Base-by-base conservation (phyloP, 1,284 basidiomycete genomes). In the Sphaerobolus stellatus region DNA sequence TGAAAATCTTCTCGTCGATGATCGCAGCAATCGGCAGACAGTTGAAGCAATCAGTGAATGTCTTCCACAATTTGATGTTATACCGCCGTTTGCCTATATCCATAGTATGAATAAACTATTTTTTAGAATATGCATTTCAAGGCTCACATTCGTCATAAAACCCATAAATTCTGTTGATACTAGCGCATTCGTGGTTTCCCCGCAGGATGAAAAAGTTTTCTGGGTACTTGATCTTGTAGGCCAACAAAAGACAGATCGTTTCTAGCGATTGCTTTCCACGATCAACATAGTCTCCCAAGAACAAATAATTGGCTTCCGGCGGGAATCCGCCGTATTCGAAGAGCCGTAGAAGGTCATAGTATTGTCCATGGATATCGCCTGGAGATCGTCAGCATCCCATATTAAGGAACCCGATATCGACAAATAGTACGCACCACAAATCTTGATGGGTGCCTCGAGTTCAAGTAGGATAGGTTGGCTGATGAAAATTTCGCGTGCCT, bases 21-120 rank as follows among this genome's bases (percentile, higher is more conserved):
- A 96, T 95, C 61, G 93, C 93, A 48, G 94, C 94, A 70, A 96
- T 95, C 41, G 93, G 93, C 60, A 96, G 78, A 69, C 93, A 95
- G 76, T 95, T 95, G 81, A 95, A 95, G 76, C 93, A 95, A 73
- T 96, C 93, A 51, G 93, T 96, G 71, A 96, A 96, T 41, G 94
- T 96, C 81, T 96, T 96, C 93, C 94, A 96, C 65, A 96, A 81
- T 74, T 96, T 96, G 81, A 96, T 96, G 78, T 96, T 96, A 81
- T 95, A 95, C 68, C 93, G 86, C 68, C 94, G 91, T 79, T 96
- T 96, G 83, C 92, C 92, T 94, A 69, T 40, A n/a, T 20, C 56
- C 58, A 36, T 20, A n/a, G 28, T 30, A n/a, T n/a, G n/a, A n/a
- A n/a, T n/a, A n/a, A n/a, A n/a, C n/a, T n/a, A n/a, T n/a, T n/a